Evolutionary conservation across 345 rosid genomes (phyloP).

Genomic region (Heritiera littoralis): DNA sequence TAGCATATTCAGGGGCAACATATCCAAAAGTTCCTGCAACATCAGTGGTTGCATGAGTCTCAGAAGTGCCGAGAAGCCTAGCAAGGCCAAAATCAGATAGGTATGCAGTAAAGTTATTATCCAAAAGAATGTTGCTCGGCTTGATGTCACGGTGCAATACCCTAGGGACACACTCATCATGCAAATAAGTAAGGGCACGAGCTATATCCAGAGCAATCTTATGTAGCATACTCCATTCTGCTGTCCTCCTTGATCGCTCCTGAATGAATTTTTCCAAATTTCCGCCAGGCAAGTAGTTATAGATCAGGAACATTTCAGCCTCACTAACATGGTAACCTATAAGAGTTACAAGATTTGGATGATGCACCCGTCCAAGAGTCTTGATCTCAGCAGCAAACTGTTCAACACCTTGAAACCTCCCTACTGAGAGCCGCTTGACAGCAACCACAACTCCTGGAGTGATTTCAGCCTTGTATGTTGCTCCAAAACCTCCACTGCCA

Average conservation of each 20-base stretch:
- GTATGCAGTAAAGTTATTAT: slow-evolving; percentile 37
- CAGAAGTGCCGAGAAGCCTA: slow-evolving; percentile 40
- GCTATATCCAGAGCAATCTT: slow-evolving; percentile 43
- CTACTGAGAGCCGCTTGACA: slow-evolving; percentile 57
- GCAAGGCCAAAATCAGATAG: slow-evolving; percentile 43
- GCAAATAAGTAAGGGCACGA: slow-evolving; percentile 38
- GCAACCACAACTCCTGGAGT: slow-evolving; percentile 43
- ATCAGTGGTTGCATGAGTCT: slow-evolving; percentile 44
- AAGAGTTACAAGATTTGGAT: slow-evolving; percentile 55
- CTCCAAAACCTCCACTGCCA: slow-evolving; percentile 65
- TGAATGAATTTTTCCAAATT: slow-evolving; percentile 58
- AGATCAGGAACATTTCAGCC: slow-evolving; percentile 56
- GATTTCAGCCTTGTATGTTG: slow-evolving; percentile 55
- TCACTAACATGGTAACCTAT: slow-evolving; percentile 63
- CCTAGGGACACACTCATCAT: slow-evolving; percentile 36
- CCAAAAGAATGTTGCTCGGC: slow-evolving; percentile 43
- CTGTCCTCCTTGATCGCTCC: slow-evolving; percentile 44
- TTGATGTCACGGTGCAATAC: slow-evolving; percentile 44
- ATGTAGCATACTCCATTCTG: slow-evolving; percentile 39
- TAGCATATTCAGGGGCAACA: slow-evolving; percentile 44
- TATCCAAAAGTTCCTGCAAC: slow-evolving; percentile 47
- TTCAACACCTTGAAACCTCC: slow-evolving; percentile 60
- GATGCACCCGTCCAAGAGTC: slow-evolving; percentile 53
- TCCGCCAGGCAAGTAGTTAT: slow-evolving; percentile 63
- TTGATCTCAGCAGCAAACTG: slow-evolving; percentile 61